A percentile compares a stretch with the other conserved stretches of the same genome.
These are phyloP conservation scores for Plasmodium cynomolgi DNA, from an alignment of 169 alveolate genomes.

Conservation along the genomic window DNA sequence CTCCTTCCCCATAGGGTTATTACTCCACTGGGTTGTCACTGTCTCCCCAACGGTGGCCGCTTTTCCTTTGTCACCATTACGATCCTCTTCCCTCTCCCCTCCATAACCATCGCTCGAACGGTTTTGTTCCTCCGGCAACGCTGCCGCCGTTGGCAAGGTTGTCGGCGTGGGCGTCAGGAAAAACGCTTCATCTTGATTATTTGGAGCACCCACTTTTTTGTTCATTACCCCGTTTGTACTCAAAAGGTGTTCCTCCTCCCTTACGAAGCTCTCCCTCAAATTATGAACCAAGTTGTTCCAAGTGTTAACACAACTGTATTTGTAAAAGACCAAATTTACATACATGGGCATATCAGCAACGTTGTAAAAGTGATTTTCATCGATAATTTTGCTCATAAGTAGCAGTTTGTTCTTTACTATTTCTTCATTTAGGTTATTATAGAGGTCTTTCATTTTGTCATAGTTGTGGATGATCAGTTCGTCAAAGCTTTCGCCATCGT, in stretches of 20 bases:
- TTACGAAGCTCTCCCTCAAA: slow-evolving; percentile 17
- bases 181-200: background rate
- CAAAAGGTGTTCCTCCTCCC: slow-evolving; percentile 11
- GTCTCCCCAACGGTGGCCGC: background rate
- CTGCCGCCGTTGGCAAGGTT: background rate
- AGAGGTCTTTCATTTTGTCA: slow-evolving; percentile 20
- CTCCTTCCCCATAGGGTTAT: background rate
- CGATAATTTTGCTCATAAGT: slow-evolving; percentile 31
- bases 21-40: background rate
- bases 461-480: slow-evolving; percentile 1
- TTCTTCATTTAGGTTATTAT: slow-evolving; percentile 42
- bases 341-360: slow-evolving; percentile 57
- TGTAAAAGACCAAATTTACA: slow-evolving; percentile 33
- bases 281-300: slow-evolving; percentile 38
- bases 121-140: background rate
- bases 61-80: background rate
- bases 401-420: slow-evolving; percentile 39
- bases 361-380: slow-evolving; percentile 40
- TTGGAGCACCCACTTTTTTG: background rate
- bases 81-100: background rate
- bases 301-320: slow-evolving; percentile 37
- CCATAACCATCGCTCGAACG: background rate
- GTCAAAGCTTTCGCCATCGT: slow-evolving; percentile 1
- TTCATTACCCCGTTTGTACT: background rate
- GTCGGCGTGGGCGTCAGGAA: background rate